These are phyloP conservation scores for Salix dunnii DNA, from an alignment of 345 rosid genomes.

Conservation along the genomic window DNA sequence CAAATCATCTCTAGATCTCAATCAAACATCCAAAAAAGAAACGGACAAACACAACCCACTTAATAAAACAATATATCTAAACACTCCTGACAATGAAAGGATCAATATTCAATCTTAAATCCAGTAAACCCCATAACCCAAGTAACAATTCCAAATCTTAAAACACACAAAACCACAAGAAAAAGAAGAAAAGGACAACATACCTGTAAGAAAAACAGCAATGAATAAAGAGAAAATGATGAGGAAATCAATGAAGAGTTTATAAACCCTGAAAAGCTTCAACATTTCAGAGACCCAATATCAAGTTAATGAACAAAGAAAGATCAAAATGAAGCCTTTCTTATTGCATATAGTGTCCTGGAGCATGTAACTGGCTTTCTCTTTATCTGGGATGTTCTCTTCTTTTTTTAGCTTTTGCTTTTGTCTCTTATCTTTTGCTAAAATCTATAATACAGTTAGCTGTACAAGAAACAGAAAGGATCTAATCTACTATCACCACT, in stretches of 20 bases:
- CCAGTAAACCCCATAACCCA: background rate
- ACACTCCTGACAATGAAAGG: background rate
- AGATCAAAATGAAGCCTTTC: background rate
- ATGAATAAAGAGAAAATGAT: slow-evolving; percentile 25
- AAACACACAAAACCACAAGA: background rate
- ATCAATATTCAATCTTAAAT: background rate
- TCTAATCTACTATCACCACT: no score
- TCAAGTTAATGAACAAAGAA: background rate
- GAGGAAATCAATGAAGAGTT: slow-evolving; percentile 28
- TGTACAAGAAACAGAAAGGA: background rate
- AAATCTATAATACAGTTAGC: background rate
- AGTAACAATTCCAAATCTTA: background rate
- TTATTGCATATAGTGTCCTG: no score
- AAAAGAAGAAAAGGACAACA: background rate
- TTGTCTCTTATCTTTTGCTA: background rate
- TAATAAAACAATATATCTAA: no score
- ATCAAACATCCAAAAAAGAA: background rate
- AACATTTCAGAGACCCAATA: slow-evolving; percentile 28
- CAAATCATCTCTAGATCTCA: background rate
- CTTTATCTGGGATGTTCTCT: background rate
- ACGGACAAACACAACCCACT: background rate
- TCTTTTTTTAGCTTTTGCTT: background rate
- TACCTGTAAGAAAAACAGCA: slow-evolving; percentile 25
- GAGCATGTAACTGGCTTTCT: background rate
- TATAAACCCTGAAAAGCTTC: slow-evolving; percentile 40